Evolutionary conservation across 2,329 filamentous ascomycete species (phyloP).

Genomic region (Penicillium crustosum): DNA sequence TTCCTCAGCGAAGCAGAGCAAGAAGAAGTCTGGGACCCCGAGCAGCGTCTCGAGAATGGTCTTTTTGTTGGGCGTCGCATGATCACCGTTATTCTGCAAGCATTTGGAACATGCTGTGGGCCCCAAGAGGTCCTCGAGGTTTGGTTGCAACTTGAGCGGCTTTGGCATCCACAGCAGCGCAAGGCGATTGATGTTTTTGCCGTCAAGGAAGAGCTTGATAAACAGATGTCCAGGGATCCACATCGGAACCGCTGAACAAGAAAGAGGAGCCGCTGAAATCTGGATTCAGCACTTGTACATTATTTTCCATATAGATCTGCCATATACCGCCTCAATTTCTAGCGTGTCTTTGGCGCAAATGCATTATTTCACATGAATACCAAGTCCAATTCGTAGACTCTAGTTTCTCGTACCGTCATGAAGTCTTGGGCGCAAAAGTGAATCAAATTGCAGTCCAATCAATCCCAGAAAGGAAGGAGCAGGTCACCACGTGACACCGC

Average conservation of each 20-base stretch:
- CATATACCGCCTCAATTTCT: slow-evolving; percentile 20
- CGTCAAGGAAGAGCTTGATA: slow-evolving; percentile 40
- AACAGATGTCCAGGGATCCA: slow-evolving; percentile 31
- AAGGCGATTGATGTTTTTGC: slow-evolving; percentile 38
- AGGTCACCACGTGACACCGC: slow-evolving; percentile 30
- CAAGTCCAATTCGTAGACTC: neutral
- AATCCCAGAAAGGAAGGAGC: slow-evolving; percentile 5
- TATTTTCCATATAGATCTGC: slow-evolving; percentile 23
- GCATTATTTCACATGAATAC: neutral
- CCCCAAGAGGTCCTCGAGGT: slow-evolving; percentile 39
- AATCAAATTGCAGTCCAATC: neutral
- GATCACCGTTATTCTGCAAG: slow-evolving; percentile 40
- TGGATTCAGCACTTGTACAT: slow-evolving; percentile 29
- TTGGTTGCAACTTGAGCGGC: slow-evolving; percentile 41
- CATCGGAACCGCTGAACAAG: slow-evolving; percentile 12
- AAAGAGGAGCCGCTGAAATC: neutral
- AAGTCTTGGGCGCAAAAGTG: neutral
- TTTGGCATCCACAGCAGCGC: slow-evolving; percentile 42
- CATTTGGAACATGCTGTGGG: slow-evolving; percentile 41
- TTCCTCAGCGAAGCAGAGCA: neutral
- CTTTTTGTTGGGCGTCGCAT: slow-evolving; percentile 45
- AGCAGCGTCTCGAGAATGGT: slow-evolving; percentile 39
- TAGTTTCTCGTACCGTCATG: neutral
- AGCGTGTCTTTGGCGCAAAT: slow-evolving; percentile 14
- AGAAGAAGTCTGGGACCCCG: slow-evolving; percentile 19